Conservation (phyloP, 2,329 filamentous ascomycete genomes). For the Epicoccum sorghinum region DNA sequence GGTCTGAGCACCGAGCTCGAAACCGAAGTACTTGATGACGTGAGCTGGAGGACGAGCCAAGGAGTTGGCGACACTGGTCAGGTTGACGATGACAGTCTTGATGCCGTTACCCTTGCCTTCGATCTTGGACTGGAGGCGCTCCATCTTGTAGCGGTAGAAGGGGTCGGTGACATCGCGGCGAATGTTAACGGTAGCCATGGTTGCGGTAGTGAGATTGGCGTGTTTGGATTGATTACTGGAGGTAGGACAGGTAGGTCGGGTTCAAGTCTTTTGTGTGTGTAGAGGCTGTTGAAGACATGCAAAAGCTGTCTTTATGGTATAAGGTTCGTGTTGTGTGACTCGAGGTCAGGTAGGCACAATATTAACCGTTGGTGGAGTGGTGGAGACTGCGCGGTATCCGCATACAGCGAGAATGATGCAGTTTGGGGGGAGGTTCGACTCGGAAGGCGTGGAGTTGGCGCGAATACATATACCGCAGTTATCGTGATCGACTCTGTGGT, state of each 20-base stretch:
- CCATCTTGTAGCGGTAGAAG: slow-evolving; percentile 99
- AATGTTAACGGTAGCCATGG: slow-evolving; percentile 97
- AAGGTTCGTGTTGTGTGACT: slow-evolving; percentile 45
- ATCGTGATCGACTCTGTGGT: slow-evolving; percentile 37
- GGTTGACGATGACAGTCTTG: slow-evolving; percentile 97
- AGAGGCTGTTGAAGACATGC: slow-evolving; percentile 68
- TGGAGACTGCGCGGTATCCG: slow-evolving; percentile 91
- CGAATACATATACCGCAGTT: slow-evolving; percentile 95
- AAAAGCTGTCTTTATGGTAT: slow-evolving; percentile 47
- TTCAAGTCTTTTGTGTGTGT: slow-evolving; percentile 51
- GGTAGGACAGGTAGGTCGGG: slow-evolving; percentile 11
- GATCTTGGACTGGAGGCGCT: slow-evolving; percentile 97
- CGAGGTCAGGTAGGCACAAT: slow-evolving; percentile 46
- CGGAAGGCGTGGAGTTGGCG: slow-evolving; percentile 92
- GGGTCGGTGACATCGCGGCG: slow-evolving; percentile 94
- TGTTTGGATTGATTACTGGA: slow-evolving; percentile 29
- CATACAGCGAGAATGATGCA: slow-evolving; percentile 96
- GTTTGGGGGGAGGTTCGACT: slow-evolving; percentile 92
- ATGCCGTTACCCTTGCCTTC: slow-evolving; percentile 99
- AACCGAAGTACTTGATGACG: slow-evolving; percentile 99
- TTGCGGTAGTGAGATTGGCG: slow-evolving; percentile 58
- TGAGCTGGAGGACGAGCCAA: slow-evolving; percentile 91
- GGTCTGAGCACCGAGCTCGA: slow-evolving; percentile 97
- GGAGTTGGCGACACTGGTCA: slow-evolving; percentile 90
- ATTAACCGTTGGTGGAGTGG: slow-evolving; percentile 93